These are phyloP conservation scores for Musa itinerans DNA, from an alignment of 176 grass and related monocot genomes.

Conservation along the genomic window DNA sequence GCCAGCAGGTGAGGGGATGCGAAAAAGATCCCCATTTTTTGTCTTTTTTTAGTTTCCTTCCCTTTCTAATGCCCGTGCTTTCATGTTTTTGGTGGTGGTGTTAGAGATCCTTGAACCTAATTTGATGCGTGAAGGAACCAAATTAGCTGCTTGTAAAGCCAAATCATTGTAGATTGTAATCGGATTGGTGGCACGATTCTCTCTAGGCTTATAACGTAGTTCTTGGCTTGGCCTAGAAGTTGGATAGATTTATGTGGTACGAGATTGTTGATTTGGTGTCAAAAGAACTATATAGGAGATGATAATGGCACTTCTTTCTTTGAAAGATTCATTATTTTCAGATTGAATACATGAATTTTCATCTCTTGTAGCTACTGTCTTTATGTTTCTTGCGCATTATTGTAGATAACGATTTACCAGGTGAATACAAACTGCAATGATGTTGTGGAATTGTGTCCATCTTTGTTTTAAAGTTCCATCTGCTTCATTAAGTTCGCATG, in stretches of 20 bases:
- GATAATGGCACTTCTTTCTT: too few species aligned
- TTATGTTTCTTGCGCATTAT: too few species aligned
- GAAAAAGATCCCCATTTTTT: background rate
- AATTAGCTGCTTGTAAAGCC: background rate
- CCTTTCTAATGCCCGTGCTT: background rate
- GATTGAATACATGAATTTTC: too few species aligned
- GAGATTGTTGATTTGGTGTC: background rate
- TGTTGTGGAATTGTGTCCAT: too few species aligned
- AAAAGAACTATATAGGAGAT: too few species aligned
- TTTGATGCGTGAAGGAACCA: background rate
- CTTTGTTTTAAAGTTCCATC: too few species aligned
- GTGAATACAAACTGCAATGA: too few species aligned
- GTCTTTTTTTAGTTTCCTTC: background rate
- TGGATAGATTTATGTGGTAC: background rate
- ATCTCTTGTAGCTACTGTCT: too few species aligned
- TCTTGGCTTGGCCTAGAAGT: background rate
- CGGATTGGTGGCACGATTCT: background rate
- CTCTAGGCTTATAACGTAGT: background rate
- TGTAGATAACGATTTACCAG: too few species aligned
- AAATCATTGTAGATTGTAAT: background rate
- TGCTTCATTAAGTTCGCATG: too few species aligned
- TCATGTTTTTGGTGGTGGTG: too few species aligned
- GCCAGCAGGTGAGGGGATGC: constrained; percentile 56
- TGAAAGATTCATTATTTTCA: too few species aligned
- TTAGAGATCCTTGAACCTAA: background rate